phyloP scores from a whole-genome alignment of 2,329 filamentous ascomycete genomes.

The Penicillium capsulatum region DNA sequence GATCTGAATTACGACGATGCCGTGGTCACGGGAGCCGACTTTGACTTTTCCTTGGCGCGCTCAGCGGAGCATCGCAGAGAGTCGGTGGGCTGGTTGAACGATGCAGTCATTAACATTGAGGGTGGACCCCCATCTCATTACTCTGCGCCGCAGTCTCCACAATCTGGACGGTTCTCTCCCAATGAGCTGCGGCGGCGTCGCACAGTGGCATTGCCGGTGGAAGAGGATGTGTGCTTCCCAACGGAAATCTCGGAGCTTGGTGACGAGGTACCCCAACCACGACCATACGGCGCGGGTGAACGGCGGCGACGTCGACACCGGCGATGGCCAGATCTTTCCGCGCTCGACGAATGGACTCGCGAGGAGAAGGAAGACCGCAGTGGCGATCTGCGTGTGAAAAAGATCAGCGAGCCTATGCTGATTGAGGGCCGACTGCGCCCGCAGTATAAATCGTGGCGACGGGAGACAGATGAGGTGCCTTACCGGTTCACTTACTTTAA shows the following conservation, averaged over 20 bases:
- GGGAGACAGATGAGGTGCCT: slow-evolving; percentile 80
- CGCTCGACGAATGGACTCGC: slow-evolving; percentile 82
- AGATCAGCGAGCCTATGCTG: slow-evolving; percentile 87
- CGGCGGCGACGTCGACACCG: slow-evolving; percentile 59
- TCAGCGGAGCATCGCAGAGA: slow-evolving; percentile 37
- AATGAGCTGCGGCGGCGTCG: slow-evolving; percentile 48
- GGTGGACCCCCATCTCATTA: slow-evolving; percentile 19
- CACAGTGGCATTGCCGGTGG: slow-evolving; percentile 60
- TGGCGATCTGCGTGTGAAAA: slow-evolving; percentile 79
- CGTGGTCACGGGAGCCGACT: slow-evolving; percentile 42
- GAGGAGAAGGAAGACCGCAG: slow-evolving; percentile 85
- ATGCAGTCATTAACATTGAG: slow-evolving; percentile 47
- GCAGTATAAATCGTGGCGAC: slow-evolving; percentile 75
- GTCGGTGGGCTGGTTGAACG: slow-evolving; percentile 28
- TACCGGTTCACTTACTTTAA: slow-evolving; percentile 99
- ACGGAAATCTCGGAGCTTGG: slow-evolving; percentile 76
- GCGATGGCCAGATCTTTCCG: slow-evolving; percentile 80
- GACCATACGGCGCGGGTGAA: slow-evolving; percentile 41
- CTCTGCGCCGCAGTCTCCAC: slow-evolving; percentile 37
- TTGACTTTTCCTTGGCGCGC: slow-evolving; percentile 37
- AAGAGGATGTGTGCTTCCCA: slow-evolving; percentile 92
- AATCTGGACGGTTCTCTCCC: slow-evolving; percentile 38
- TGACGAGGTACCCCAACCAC: slow-evolving; percentile 60
- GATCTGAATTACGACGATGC: slow-evolving; percentile 55
- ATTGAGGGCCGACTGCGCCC: slow-evolving; percentile 85